phyloP scores from a whole-genome alignment of 306 rosid species.

The Aeschynomene evenia region DNA sequence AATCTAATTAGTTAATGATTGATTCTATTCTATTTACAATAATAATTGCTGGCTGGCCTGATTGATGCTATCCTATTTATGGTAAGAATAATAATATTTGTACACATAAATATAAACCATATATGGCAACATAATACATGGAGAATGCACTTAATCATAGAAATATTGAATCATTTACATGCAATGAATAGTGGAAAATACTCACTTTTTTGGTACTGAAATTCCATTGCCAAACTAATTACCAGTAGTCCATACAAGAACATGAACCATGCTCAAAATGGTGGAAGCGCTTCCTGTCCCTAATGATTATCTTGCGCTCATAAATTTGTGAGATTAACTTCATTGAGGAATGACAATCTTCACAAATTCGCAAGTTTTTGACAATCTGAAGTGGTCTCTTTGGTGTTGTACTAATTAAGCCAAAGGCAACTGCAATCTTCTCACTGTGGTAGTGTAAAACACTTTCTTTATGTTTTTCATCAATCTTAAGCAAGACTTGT shows the following conservation, averaged over 20 bases:
- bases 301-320: slow-evolving; percentile 51
- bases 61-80: too few species aligned
- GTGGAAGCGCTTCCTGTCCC: slow-evolving; percentile 81
- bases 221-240: slow-evolving; percentile 23
- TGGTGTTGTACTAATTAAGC: slow-evolving; percentile 59
- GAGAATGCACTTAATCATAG: too few species aligned
- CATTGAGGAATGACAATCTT: slow-evolving; percentile 75
- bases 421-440: slow-evolving; percentile 87
- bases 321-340: slow-evolving; percentile 64
- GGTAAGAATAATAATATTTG: too few species aligned
- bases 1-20: too few species aligned
- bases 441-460: slow-evolving; percentile 68
- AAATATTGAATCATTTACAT: too few species aligned
- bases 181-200: too few species aligned
- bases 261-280: slow-evolving; percentile 73
- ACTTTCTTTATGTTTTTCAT: slow-evolving; percentile 54
- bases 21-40: too few species aligned
- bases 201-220: too few species aligned
- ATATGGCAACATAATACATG: too few species aligned
- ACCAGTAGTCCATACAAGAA: slow-evolving; percentile 90
- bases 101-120: too few species aligned
- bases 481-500: slow-evolving; percentile 66
- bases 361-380: slow-evolving; percentile 69
- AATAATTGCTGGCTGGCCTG: too few species aligned
- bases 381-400: slow-evolving; percentile 52